phyloP scores from a whole-genome alignment of 2,329 filamentous ascomycete species.

The Alternaria sp. region DNA sequence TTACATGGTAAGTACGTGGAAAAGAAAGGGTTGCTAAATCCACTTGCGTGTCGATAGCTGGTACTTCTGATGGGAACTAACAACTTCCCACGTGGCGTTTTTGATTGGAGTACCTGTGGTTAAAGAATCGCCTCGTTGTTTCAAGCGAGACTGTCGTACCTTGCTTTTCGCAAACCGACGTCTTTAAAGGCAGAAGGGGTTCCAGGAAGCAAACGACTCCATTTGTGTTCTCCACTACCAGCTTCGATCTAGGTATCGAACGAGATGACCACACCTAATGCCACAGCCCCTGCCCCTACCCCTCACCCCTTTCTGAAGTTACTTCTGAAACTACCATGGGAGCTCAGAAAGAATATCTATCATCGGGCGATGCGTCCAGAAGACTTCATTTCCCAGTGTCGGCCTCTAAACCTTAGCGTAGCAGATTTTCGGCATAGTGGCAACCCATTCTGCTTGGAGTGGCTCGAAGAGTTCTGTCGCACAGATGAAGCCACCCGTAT shows the following conservation, averaged over 20 bases:
- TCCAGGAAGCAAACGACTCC: background rate
- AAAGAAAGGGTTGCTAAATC: background rate
- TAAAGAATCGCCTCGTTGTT: background rate
- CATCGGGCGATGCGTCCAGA: background rate
- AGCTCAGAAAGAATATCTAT: slow-evolving; percentile 14
- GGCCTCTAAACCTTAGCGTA: slow-evolving; percentile 1
- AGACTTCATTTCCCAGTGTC: background rate
- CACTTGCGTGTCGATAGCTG: background rate
- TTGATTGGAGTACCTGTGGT: background rate
- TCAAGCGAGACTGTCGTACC: background rate
- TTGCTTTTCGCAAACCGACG: background rate
- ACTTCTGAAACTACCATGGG: slow-evolving; percentile 8
- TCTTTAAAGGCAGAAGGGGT: background rate
- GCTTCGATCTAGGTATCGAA: background rate
- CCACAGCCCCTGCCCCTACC: background rate
- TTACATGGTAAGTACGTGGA: no score
- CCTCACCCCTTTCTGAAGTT: slow-evolving; percentile 2
- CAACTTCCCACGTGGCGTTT: no score
- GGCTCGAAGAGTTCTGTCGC: slow-evolving; percentile 11
- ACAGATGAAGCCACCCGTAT: slow-evolving; percentile 14
- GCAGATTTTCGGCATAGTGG: background rate
- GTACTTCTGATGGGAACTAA: no score
- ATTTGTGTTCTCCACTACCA: background rate
- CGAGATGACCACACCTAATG: background rate
- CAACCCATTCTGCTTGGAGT: slow-evolving; percentile 2